Percentiles rank a stretch among this genome's conserved stretches.
Evolutionary conservation across 2,329 filamentous ascomycete species (phyloP).

Genomic region (Talaromyces sp.): DNA sequence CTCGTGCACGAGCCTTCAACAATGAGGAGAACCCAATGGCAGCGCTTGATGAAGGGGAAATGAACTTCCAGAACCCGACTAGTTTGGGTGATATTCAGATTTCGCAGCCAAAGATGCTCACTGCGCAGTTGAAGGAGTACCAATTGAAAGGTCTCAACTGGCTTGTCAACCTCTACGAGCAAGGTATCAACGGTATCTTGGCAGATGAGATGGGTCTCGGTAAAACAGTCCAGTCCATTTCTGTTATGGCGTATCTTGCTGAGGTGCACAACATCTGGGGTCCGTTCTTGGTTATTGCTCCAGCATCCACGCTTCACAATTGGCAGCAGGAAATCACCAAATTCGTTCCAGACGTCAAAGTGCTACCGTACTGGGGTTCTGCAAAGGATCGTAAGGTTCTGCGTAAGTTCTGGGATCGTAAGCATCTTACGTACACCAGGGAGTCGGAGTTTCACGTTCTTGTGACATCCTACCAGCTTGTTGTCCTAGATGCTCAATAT

Average conservation of each 20-base stretch:
- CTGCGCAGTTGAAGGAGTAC: conserved; percentile 94
- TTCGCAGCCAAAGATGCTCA: conserved; percentile 87
- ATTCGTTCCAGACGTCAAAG: conserved; percentile 92
- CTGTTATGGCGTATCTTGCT: conserved; percentile 96
- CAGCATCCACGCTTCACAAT: conserved; percentile 94
- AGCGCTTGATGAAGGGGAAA: conserved; percentile 86
- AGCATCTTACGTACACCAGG: conserved; percentile 90
- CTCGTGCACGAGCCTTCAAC: conserved; percentile 90
- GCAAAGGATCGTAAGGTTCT: conserved; percentile 91
- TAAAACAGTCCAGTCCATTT: conserved; percentile 98
- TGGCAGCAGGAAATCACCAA: conserved; percentile 98
- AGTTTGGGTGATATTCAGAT: conserved; percentile 92
- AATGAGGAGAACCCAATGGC: conserved; percentile 60
- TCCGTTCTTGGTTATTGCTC: conserved; percentile 92
- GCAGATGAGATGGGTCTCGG: conserved; percentile 99
- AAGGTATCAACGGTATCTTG: conserved; percentile 98
- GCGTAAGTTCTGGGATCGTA: conserved; percentile 98
- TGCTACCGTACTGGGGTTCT: conserved; percentile 94
- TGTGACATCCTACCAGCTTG: conserved; percentile 93
- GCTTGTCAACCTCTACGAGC: conserved; percentile 97
- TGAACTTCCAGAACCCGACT: conserved; percentile 99
- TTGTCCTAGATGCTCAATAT: conserved; percentile 92
- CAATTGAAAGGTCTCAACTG: conserved; percentile 98
- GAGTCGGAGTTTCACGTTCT: conserved; percentile 94
- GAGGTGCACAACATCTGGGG: conserved; percentile 98